Base-by-base conservation (phyloP, 169 alveolate species). In the Plasmodium ovale region DNA sequence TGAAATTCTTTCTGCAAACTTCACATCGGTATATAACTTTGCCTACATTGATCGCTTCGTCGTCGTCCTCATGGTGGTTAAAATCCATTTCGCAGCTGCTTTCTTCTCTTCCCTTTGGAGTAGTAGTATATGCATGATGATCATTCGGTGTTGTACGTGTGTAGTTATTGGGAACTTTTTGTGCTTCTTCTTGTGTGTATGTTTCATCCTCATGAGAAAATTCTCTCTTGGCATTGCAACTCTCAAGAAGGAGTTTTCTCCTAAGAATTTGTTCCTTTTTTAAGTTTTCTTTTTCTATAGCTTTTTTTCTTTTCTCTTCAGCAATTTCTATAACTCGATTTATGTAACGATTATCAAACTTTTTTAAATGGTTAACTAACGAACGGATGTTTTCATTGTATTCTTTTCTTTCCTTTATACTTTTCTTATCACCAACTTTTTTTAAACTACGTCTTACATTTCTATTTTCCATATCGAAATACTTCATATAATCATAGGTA, bases 321-420 rank as follows among this genome's bases (percentile, higher is more conserved):
- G 54, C 58, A 9, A 77, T n/a, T 53, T 77, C 68, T 12, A 77
- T 69, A 10, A 60, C 56, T 53, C 88, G 27, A 54, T 62, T 77
- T 29, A 60, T 35, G 59, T 82, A 82, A 19, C 95, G 82, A 0
- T 60, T 72, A 29, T 94, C 96, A 60, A 92, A 58, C 72, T 87
- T 90, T 54, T 92, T 92, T n/a, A 95, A 72, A 60, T 94, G 93
- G 25, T 94, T 95, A 1, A 94, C 94, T 1, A 96, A 88, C 6
- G 88, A 68, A 10, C 93, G 87, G 9, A 96, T 93, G 14, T 89
- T 69, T 37, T 95, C 97, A 37, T 93, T 94, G 68, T 87, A 96
- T 49, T 88, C 95, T 58, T 91, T 95, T 79, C 82, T 93, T 60
- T 95, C 97, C 62, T 92, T 95, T 47, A 59, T 27, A 37, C 97